Conservation (phyloP, 495 filamentous ascomycete genomes). For the Lophiotrema nucula region DNA sequence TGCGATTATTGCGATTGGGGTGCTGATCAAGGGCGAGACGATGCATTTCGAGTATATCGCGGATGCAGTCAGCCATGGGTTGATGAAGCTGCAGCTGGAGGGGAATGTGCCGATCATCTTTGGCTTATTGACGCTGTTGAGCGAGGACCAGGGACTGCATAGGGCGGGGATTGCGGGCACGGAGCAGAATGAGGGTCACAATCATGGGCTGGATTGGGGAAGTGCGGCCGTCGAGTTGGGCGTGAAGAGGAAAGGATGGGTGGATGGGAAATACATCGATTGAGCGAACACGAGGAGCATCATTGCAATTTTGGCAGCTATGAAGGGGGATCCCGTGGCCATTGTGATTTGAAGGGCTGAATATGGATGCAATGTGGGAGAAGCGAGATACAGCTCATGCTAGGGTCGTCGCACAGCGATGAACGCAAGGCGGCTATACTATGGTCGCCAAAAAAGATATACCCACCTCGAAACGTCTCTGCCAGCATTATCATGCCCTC, state of each 20-base stretch:
- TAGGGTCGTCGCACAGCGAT: neutral
- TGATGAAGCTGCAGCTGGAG: slow-evolving; percentile 93
- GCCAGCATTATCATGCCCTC: no score
- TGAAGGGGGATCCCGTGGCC: no score
- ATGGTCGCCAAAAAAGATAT: no score
- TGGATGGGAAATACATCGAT: slow-evolving; percentile 57
- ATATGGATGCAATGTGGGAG: no score
- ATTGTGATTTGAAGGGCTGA: no score
- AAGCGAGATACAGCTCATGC: neutral
- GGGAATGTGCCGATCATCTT: slow-evolving; percentile 86
- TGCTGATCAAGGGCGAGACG: slow-evolving; percentile 95
- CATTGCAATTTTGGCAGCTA: no score
- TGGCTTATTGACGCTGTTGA: slow-evolving; percentile 85
- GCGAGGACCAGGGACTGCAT: slow-evolving; percentile 79
- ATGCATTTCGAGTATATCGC: slow-evolving; percentile 99
- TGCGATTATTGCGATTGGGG: slow-evolving; percentile 91
- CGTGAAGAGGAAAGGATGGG: slow-evolving; percentile 67
- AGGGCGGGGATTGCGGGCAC: slow-evolving; percentile 69
- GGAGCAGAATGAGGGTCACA: slow-evolving; percentile 46
- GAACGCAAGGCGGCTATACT: no score
- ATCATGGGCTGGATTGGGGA: slow-evolving; percentile 47
- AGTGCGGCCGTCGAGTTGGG: slow-evolving; percentile 70
- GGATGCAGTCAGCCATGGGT: slow-evolving; percentile 81
- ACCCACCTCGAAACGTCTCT: no score
- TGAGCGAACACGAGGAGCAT: slow-evolving; percentile 15